phyloP scores from a whole-genome alignment of 2,329 filamentous ascomycete species.

The Penicillium rolfsii region DNA sequence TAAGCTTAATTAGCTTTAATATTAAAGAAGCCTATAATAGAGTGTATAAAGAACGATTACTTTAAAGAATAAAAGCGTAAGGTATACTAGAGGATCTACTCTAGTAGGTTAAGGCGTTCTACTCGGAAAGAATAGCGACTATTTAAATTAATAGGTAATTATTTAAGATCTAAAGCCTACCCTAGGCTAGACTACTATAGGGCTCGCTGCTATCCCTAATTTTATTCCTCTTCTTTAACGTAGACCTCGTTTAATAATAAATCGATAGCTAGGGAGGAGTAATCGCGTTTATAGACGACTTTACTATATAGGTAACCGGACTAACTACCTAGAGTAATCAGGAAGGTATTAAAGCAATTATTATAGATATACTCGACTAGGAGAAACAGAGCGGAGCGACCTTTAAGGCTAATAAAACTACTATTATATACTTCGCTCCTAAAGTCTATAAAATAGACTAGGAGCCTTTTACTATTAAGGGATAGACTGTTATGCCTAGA shows the following conservation, averaged over 20 bases:
- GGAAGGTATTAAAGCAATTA: slow-evolving; percentile 16
- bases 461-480: slow-evolving; percentile 25
- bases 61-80: neutral
- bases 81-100: neutral
- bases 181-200: slow-evolving; percentile 24
- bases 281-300: slow-evolving; percentile 25
- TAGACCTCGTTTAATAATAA: slow-evolving; percentile 39
- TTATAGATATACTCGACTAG: slow-evolving; percentile 26
- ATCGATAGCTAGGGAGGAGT: slow-evolving; percentile 35
- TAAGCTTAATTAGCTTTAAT: slow-evolving; percentile 39
- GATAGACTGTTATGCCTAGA: slow-evolving; percentile 21
- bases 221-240: slow-evolving; percentile 44
- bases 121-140: neutral
- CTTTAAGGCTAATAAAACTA: slow-evolving; percentile 42
- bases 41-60: neutral
- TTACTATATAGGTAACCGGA: slow-evolving; percentile 16
- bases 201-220: slow-evolving; percentile 42
- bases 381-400: slow-evolving; percentile 35
- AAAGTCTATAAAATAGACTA: slow-evolving; percentile 27
- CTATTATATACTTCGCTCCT: slow-evolving; percentile 39
- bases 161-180: slow-evolving; percentile 20
- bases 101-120: neutral
- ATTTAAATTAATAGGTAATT: slow-evolving; percentile 9
- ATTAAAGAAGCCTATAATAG: slow-evolving; percentile 40
- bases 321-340: slow-evolving; percentile 18